Conservation (phyloP, 148 eudicot genomes). For the Persicaria tinctoria region DNA sequence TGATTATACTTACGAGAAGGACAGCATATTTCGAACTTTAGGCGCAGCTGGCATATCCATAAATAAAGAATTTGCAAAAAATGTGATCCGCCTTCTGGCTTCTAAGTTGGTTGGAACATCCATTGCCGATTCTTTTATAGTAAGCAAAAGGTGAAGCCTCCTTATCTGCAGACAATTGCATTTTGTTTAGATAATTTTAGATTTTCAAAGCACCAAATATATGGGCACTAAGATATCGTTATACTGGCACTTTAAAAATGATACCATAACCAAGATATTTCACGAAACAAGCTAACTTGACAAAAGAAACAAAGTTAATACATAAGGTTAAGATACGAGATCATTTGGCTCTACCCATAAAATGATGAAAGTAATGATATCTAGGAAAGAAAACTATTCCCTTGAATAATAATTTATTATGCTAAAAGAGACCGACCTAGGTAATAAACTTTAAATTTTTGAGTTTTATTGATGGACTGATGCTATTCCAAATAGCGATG, state of each 20-base stretch:
- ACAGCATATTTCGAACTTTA: conserved; percentile 67
- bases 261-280: too few relatives aligned
- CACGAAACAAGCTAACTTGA: background rate
- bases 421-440: too few relatives aligned
- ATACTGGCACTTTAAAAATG: too few relatives aligned
- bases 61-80: conserved; percentile 66
- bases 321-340: background rate
- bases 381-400: too few relatives aligned
- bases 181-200: background rate
- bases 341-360: background rate
- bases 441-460: too few relatives aligned
- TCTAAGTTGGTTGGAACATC: conserved; percentile 67
- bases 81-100: conserved; percentile 62
- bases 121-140: conserved; percentile 66
- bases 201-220: background rate
- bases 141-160: conserved; percentile 55
- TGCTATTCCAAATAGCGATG: too few relatives aligned
- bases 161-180: conserved; percentile 27
- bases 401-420: too few relatives aligned
- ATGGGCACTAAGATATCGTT: too few relatives aligned
- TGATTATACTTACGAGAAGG: conserved; percentile 48
- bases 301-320: background rate
- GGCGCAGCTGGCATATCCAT: conserved; percentile 76
- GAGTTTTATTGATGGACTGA: too few relatives aligned
- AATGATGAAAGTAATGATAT: too few relatives aligned